Evolutionary conservation across 257 asterid species (phyloP).

Genomic region (Capsicum pubescens): DNA sequence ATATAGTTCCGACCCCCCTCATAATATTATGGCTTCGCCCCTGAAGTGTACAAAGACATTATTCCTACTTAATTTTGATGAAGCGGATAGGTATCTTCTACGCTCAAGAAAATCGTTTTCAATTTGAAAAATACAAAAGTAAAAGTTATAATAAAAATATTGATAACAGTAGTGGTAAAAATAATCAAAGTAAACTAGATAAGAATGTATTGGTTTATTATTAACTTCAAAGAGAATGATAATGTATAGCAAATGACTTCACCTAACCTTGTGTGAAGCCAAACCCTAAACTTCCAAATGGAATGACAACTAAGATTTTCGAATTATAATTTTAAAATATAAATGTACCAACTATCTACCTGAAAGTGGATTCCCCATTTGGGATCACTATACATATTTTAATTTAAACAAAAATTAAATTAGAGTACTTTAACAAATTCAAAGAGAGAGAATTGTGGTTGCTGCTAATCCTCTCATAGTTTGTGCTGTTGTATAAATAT

Average conservation of each 20-base stretch:
- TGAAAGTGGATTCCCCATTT: conserved; percentile 27
- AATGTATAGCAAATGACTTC: conserved; percentile 27
- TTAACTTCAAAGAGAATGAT: background rate
- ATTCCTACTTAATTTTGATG: too few relatives aligned
- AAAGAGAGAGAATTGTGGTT: background rate
- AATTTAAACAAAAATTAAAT: background rate
- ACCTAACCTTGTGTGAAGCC: conserved; percentile 42
- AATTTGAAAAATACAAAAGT: too few relatives aligned
- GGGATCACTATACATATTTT: background rate
- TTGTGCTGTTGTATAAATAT: background rate
- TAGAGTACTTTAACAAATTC: background rate
- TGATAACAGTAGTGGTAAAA: too few relatives aligned
- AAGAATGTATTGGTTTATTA: background rate
- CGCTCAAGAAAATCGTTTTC: too few relatives aligned
- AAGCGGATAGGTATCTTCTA: too few relatives aligned
- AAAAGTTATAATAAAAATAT: too few relatives aligned
- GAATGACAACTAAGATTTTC: conserved; percentile 37
- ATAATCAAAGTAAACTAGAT: background rate
- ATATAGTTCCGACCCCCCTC: too few relatives aligned
- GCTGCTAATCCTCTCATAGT: background rate
- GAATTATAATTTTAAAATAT: background rate
- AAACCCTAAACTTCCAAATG: conserved; percentile 32
- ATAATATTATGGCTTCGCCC: too few relatives aligned
- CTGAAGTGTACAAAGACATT: too few relatives aligned
- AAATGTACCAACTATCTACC: conserved; percentile 28